phyloP scores from a whole-genome alignment of 2,329 filamentous ascomycete genomes.

The Talaromyces sp. region DNA sequence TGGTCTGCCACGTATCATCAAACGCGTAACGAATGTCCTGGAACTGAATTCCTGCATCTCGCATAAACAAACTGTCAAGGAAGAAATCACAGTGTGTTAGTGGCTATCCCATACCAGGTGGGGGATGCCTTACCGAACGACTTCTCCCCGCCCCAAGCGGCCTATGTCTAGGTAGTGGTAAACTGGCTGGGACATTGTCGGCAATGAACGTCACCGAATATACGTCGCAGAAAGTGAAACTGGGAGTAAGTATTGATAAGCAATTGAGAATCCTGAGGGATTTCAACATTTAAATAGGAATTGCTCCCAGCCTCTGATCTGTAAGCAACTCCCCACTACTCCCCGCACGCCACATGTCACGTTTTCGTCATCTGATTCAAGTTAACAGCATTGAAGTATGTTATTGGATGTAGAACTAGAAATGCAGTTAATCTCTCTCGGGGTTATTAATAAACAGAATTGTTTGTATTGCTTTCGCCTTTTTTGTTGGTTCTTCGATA shows the following conservation, averaged over 20 bases:
- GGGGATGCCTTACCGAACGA: constrained; percentile 18
- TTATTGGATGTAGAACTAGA: too few species aligned
- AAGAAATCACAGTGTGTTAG: neutral
- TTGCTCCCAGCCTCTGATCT: neutral
- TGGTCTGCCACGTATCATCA: constrained; percentile 23
- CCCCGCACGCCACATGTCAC: too few species aligned
- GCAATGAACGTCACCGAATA: neutral
- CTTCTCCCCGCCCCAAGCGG: constrained; percentile 23
- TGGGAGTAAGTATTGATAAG: neutral
- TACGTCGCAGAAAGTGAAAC: neutral
- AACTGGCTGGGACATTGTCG: constrained; percentile 2
- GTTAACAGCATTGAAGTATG: too few species aligned
- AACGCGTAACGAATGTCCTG: constrained; percentile 25
- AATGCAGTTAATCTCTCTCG: too few species aligned
- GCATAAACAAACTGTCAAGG: constrained; percentile 22
- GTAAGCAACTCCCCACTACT: neutral
- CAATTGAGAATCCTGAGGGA: neutral
- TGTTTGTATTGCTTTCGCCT: too few species aligned
- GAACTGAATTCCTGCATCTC: constrained; percentile 24
- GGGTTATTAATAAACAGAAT: too few species aligned
- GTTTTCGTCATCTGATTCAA: too few species aligned
- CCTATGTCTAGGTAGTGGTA: constrained; percentile 25
- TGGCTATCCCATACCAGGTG: neutral
- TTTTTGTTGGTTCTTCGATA: too few species aligned
- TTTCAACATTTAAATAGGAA: neutral